A percentile compares a stretch with the other conserved stretches of the same genome.
Evolutionary conservation across 1,139 yeast species (phyloP).

Genomic region (Kluyveromyces sp.): DNA sequence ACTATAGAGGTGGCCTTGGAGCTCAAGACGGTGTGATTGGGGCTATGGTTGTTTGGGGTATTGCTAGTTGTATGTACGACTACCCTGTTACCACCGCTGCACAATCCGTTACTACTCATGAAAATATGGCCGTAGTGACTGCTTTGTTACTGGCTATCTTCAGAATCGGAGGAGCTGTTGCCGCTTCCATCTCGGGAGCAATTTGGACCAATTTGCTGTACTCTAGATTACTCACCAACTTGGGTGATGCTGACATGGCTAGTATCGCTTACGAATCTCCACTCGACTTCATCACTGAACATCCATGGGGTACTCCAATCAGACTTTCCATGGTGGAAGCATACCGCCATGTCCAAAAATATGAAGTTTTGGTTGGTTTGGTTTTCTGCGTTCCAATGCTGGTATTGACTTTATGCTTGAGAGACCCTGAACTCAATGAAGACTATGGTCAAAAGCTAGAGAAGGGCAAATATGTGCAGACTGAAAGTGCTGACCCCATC

Average conservation of each 20-base stretch:
- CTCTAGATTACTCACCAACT: conserved; percentile 19
- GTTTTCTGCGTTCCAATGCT: conserved; percentile 31
- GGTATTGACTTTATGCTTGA: conserved; percentile 40
- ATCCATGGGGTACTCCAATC: conserved; percentile 52
- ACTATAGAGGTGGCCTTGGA: conserved; percentile 46
- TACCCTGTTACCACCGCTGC: conserved; percentile 58
- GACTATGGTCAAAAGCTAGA: conserved; percentile 27
- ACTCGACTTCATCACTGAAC: conserved; percentile 36
- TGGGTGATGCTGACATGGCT: conserved; percentile 34
- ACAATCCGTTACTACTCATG: conserved; percentile 52
- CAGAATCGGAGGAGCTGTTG: conserved; percentile 48
- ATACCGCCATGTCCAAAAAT: conserved; percentile 49
- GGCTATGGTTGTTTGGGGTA: conserved; percentile 53
- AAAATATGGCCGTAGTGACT: conserved; percentile 51
- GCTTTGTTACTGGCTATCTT: conserved; percentile 47
- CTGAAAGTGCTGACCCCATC: conserved; percentile 37
- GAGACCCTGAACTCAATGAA: conserved; percentile 42
- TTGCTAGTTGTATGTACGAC: conserved; percentile 65
- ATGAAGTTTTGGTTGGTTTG: conserved; percentile 49
- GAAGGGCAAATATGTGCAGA: conserved; percentile 35
- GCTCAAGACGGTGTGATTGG: conserved; percentile 54
- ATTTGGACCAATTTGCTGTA: conserved; percentile 48
- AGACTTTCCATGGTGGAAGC: conserved; percentile 48
- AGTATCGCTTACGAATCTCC: conserved; percentile 45
- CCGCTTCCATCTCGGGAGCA: conserved; percentile 46